Percentiles rank a stretch among this genome's conserved stretches.
phyloP scores from a whole-genome alignment of 2,329 filamentous ascomycete species.

The Neurospora sp. region DNA sequence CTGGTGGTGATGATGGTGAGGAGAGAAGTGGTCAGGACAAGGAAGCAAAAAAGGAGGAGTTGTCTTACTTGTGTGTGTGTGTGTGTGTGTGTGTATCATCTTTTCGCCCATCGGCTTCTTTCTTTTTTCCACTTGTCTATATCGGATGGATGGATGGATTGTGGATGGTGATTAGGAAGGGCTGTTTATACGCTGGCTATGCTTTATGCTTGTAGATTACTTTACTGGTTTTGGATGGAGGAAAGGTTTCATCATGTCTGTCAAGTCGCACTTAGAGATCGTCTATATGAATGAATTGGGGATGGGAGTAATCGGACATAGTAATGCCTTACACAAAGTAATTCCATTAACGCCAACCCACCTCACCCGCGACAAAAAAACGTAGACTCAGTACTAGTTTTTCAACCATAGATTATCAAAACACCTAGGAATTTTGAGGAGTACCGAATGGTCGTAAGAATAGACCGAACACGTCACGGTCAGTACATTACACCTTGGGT shows the following conservation, averaged over 20 bases:
- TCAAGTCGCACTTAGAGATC: not conserved
- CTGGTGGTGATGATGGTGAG: not conserved
- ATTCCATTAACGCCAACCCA: not conserved
- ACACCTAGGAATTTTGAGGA: no score
- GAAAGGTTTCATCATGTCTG: not conserved
- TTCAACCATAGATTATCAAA: no score
- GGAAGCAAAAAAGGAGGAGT: not conserved
- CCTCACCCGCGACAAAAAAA: no score
- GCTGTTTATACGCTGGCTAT: not conserved
- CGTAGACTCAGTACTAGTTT: no score
- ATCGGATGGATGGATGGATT: not conserved
- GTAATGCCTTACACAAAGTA: not conserved
- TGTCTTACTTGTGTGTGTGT: not conserved
- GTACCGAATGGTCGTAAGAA: no score
- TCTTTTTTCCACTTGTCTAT: not conserved
- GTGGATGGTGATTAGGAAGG: not conserved
- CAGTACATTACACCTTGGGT: no score
- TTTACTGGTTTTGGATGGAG: not conserved
- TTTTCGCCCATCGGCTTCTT: not conserved
- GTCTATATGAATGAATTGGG: not conserved
- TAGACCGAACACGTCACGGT: no score
- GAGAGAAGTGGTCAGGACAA: no score
- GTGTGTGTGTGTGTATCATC: not conserved
- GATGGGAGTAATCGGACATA: not conserved
- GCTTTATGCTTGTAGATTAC: not conserved